These are phyloP conservation scores for Metarhizium rileyi DNA, from an alignment of 2,329 filamentous ascomycete species.

Conservation along the genomic window DNA sequence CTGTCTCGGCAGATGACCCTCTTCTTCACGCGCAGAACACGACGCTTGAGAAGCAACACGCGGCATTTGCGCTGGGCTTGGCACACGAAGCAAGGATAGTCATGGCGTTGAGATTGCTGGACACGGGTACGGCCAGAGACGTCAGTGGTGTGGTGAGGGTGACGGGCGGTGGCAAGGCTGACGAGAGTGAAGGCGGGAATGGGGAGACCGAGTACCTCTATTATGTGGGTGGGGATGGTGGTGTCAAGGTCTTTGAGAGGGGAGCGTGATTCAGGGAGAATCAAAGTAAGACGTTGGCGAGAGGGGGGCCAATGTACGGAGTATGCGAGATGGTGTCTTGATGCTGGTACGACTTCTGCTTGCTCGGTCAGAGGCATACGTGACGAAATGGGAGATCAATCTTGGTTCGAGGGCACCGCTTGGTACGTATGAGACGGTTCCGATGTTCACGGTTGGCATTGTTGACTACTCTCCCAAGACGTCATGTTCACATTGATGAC, in stretches of 20 bases:
- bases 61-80: slow-evolving; percentile 58
- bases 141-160: slow-evolving; percentile 81
- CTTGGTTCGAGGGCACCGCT: background rate
- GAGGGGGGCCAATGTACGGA: background rate
- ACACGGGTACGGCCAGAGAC: slow-evolving; percentile 82
- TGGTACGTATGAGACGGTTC: background rate
- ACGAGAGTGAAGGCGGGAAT: slow-evolving; percentile 13
- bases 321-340: background rate
- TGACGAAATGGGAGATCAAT: background rate
- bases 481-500: background rate
- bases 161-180: slow-evolving; percentile 43
- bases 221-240: slow-evolving; percentile 68
- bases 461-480: background rate
- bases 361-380: background rate
- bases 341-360: background rate
- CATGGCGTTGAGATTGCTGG: slow-evolving; percentile 63
- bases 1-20: slow-evolving; percentile 63
- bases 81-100: slow-evolving; percentile 69
- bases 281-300: background rate
- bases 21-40: slow-evolving; percentile 53
- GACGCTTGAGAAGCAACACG: slow-evolving; percentile 59
- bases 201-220: slow-evolving; percentile 66
- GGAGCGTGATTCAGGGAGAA: slow-evolving; percentile 34
- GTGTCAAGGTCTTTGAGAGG: slow-evolving; percentile 74
- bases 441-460: background rate